These are phyloP conservation scores for Claviceps sp. DNA, from an alignment of 2,329 filamentous ascomycete genomes.

Conservation along the genomic window DNA sequence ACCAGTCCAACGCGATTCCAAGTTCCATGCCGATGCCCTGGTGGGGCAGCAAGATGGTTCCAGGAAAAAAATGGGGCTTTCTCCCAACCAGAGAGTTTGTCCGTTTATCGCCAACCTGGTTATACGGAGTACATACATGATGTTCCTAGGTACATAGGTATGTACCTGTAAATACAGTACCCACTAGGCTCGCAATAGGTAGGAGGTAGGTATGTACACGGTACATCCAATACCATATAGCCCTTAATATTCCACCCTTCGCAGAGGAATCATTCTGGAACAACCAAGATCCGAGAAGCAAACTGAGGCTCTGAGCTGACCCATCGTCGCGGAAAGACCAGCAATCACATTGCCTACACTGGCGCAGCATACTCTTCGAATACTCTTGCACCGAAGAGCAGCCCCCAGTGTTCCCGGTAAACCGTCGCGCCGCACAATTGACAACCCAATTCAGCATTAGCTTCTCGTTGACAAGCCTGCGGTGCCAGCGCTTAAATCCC, in stretches of 20 bases:
- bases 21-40: too few species aligned
- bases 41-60: too few species aligned
- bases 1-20: too few species aligned
- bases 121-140: too few species aligned
- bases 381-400: background rate
- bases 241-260: background rate
- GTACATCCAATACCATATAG: background rate
- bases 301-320: background rate
- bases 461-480: background rate
- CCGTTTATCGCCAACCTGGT: too few species aligned
- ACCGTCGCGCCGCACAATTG: background rate
- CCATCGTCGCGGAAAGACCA: background rate
- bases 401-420: background rate
- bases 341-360: background rate
- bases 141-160: too few species aligned
- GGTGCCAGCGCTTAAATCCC: background rate
- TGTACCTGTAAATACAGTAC: too few species aligned
- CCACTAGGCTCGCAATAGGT: too few species aligned
- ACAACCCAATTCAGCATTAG: background rate
- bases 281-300: conserved; percentile 10
- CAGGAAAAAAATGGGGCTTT: too few species aligned
- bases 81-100: too few species aligned
- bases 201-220: too few species aligned
- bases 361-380: background rate
- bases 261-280: conserved; percentile 3